Conservation (phyloP, 1,139 yeast species). For the Lizanozyma gosingica region DNA sequence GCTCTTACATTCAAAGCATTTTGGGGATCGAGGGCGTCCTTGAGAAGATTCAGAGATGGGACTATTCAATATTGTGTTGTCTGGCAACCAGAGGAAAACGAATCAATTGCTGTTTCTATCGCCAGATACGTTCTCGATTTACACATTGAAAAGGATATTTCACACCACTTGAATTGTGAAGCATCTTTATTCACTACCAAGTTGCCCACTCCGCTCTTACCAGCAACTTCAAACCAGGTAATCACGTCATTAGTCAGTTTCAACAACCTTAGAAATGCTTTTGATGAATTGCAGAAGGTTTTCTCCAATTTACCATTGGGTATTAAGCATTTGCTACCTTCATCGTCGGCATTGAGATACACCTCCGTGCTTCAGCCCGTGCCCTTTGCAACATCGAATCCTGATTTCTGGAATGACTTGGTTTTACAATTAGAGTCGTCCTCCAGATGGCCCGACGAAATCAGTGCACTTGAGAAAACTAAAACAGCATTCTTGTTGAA, state of each 20-base stretch:
- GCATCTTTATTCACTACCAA: constrained; percentile 37
- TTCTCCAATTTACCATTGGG: constrained; percentile 56
- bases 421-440: constrained; percentile 84
- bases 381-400: constrained; percentile 69
- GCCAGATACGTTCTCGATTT: constrained; percentile 51
- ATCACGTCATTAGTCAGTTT: constrained; percentile 44
- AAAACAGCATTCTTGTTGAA: constrained; percentile 83
- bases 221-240: constrained; percentile 46
- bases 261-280: constrained; percentile 51
- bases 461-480: constrained; percentile 75
- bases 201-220: constrained; percentile 53
- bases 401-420: constrained; percentile 74
- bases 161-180: constrained; percentile 32
- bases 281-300: constrained; percentile 54
- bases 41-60: constrained; percentile 89
- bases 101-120: constrained; percentile 61
- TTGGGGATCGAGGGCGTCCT: constrained; percentile 84
- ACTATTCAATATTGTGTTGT: constrained; percentile 82
- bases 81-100: constrained; percentile 53
- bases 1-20: constrained; percentile 63
- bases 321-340: constrained; percentile 63
- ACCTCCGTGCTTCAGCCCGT: constrained; percentile 73
- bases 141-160: constrained; percentile 47
- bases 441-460: constrained; percentile 92
- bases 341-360: constrained; percentile 63